phyloP scores from a whole-genome alignment of 2,329 filamentous ascomycete genomes.

The Monilinia aucupariae region DNA sequence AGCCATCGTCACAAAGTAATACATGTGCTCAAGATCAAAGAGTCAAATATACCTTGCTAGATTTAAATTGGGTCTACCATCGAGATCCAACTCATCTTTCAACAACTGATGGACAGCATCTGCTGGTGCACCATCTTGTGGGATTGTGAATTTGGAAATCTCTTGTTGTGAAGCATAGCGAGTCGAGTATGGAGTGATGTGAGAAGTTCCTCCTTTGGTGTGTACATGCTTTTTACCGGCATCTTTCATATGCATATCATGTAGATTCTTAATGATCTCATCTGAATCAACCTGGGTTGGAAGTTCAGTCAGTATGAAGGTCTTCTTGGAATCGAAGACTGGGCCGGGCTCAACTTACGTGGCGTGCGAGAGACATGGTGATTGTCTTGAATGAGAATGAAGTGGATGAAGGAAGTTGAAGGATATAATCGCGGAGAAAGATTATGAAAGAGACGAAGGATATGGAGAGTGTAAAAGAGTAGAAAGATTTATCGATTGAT shows the following conservation, averaged over 20 bases:
- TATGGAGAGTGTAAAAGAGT: background rate
- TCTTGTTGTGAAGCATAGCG: constrained; percentile 50
- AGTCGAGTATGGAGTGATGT: constrained; percentile 53
- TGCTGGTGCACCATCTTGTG: constrained; percentile 51
- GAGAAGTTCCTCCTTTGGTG: constrained; percentile 41
- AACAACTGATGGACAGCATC: constrained; percentile 62
- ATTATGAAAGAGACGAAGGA: background rate
- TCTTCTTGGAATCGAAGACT: background rate
- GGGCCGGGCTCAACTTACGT: constrained; percentile 35
- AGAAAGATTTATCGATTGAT: background rate
- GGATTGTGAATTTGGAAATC: constrained; percentile 56
- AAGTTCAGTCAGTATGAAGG: background rate
- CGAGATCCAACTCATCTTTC: constrained; percentile 57
- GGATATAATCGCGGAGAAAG: background rate
- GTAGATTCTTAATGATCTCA: constrained; percentile 49
- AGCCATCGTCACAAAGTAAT: background rate
- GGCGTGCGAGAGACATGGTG: constrained; percentile 46
- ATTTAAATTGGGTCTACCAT: constrained; percentile 63
- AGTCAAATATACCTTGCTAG: constrained; percentile 46
- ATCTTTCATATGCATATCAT: constrained; percentile 40
- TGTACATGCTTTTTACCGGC: constrained; percentile 36
- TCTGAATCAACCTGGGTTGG: constrained; percentile 47
- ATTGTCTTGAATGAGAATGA: background rate
- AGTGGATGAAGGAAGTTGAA: too few species aligned
- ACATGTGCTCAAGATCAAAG: background rate